Conservation (phyloP, 2,329 filamentous ascomycete species). For the Aspergillus floridensis region DNA sequence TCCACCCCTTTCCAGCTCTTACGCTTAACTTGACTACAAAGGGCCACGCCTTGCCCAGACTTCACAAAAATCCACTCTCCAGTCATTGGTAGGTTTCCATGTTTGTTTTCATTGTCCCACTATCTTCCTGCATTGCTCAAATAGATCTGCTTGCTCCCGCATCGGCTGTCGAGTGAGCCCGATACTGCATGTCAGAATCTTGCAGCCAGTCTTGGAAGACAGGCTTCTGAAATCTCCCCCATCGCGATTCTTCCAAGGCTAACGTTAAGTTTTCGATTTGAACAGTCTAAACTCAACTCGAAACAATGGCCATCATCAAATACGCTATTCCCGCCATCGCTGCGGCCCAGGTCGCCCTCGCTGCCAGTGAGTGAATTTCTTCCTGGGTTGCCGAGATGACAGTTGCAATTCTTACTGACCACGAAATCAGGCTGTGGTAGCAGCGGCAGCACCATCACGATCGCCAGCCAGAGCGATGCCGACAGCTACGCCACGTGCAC, state of each 20-base stretch:
- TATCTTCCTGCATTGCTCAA: not conserved
- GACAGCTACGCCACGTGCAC: conserved; percentile 65
- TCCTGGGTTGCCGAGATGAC: not conserved
- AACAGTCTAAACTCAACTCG: conserved; percentile 5
- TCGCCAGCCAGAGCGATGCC: conserved; percentile 60
- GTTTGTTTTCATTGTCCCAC: not conserved
- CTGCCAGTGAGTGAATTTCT: conserved; percentile 35
- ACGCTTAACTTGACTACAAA: conserved; percentile 13
- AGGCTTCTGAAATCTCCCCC: not conserved
- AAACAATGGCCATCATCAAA: conserved; percentile 53
- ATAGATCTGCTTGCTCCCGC: not conserved
- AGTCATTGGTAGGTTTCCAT: conserved; percentile 16
- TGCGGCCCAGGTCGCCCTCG: conserved; percentile 51
- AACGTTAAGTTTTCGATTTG: not conserved
- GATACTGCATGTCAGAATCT: not conserved
- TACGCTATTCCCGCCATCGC: conserved; percentile 58
- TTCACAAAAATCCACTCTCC: conserved; percentile 4
- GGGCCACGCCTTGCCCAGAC: conserved; percentile 16
- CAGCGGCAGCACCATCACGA: conserved; percentile 39
- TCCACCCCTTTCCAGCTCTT: conserved; percentile 11
- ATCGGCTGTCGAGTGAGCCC: not conserved
- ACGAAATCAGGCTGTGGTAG: conserved; percentile 19
- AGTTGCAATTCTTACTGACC: conserved; percentile 7
- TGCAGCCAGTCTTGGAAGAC: not conserved
- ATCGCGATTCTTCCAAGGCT: not conserved